Evolutionary conservation across 306 rosid species (phyloP).

Genomic region (Spatholobus suberectus): DNA sequence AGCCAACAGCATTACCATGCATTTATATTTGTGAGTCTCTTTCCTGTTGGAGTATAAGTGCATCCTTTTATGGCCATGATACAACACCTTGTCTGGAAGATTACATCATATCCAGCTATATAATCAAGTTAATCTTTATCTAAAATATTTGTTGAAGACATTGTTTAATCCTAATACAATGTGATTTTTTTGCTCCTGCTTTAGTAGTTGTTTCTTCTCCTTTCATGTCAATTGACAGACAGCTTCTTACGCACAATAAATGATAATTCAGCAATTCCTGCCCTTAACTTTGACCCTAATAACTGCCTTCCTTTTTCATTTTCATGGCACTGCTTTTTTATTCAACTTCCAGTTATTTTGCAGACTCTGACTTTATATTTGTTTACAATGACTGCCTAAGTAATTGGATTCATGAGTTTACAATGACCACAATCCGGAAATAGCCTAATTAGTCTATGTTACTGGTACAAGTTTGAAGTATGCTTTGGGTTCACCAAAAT

Average conservation of each 20-base stretch:
- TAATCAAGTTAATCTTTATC: neutral
- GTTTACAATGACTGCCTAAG: neutral
- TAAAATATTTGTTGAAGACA: neutral
- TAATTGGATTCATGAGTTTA: neutral
- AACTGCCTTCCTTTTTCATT: neutral
- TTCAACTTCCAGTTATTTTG: neutral
- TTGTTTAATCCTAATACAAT: neutral
- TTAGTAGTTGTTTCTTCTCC: neutral
- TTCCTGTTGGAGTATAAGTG: neutral
- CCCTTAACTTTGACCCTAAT: neutral
- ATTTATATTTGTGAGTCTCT: constrained; percentile 2
- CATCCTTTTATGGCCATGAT: neutral
- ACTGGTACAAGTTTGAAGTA: constrained; percentile 10
- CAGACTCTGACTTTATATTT: constrained; percentile 14
- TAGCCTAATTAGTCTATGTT: constrained; percentile 1
- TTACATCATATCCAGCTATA: neutral
- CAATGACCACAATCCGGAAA: constrained; percentile 10
- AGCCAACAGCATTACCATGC: neutral
- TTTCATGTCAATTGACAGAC: neutral
- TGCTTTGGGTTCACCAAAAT: constrained; percentile 9
- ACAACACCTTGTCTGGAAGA: neutral
- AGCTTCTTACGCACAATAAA: neutral
- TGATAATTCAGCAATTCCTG: neutral
- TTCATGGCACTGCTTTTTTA: constrained; percentile 19
- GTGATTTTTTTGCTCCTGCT: neutral